Conservation (phyloP, 495 filamentous ascomycete genomes). For the Aspergillus heteromorphus region DNA sequence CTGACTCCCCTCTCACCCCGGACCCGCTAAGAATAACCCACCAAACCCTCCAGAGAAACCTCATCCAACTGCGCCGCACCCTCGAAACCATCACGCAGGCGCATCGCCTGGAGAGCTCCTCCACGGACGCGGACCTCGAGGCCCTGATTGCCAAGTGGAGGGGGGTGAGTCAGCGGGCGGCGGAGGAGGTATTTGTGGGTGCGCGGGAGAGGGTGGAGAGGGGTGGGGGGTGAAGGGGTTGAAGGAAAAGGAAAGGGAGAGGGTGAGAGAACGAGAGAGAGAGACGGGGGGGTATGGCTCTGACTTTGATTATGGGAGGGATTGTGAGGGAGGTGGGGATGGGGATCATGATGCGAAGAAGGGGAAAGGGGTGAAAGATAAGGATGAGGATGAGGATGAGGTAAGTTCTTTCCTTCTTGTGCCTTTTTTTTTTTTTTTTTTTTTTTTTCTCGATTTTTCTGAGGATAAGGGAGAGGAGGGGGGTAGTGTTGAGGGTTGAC, state of each 20-base stretch:
- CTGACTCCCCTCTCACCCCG: conserved; percentile 13
- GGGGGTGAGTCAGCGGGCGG: conserved; percentile 40
- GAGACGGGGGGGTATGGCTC: conserved; percentile 19
- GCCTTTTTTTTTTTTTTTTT: conserved; percentile 14
- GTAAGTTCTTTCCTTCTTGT: no score
- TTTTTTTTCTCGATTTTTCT: background rate
- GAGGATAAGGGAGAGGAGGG: background rate
- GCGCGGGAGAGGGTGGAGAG: conserved; percentile 37
- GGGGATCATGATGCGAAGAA: conserved; percentile 27
- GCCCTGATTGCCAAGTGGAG: conserved; percentile 45
- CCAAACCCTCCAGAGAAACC: conserved; percentile 26
- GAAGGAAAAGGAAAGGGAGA: conserved; percentile 26
- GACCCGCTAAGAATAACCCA: background rate
- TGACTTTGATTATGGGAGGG: conserved; percentile 18
- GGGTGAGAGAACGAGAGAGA: conserved; percentile 21
- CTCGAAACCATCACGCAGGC: conserved; percentile 50
- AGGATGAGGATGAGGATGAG: conserved; percentile 14
- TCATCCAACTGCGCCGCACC: conserved; percentile 29
- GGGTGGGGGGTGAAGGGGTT: conserved; percentile 29
- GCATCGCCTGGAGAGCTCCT: conserved; percentile 39
- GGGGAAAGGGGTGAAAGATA: conserved; percentile 17
- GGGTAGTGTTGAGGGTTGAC: background rate
- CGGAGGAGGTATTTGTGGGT: conserved; percentile 45
- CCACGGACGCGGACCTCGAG: conserved; percentile 43
- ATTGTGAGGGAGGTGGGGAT: no score